phyloP scores from a whole-genome alignment of 139 green algal species.

The Chlamydomonas eustigma region DNA sequence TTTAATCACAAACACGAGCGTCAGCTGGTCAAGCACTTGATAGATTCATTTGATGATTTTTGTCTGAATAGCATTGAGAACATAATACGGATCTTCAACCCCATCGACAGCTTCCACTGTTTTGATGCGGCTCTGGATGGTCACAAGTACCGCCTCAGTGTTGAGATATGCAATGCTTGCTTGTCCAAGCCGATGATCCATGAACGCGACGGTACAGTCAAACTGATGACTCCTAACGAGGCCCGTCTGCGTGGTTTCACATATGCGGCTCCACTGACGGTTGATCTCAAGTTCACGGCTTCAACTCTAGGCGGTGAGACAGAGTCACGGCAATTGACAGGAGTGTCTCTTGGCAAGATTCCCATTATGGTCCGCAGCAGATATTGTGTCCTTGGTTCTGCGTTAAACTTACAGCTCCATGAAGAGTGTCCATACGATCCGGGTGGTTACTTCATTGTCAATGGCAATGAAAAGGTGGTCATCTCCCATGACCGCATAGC shows the following conservation, averaged over 20 bases:
- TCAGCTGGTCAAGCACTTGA: constrained; percentile 77
- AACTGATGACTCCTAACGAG: constrained; percentile 77
- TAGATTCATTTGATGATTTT: constrained; percentile 92
- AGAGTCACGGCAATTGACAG: constrained; percentile 13
- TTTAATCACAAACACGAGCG: background rate
- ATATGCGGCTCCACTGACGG: constrained; percentile 76
- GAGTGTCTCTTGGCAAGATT: constrained; percentile 35
- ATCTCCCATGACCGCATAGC: constrained; percentile 90
- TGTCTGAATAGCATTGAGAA: constrained; percentile 68
- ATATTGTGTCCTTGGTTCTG: constrained; percentile 48
- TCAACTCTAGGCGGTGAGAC: constrained; percentile 21
- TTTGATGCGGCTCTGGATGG: background rate
- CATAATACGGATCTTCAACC: constrained; percentile 22
- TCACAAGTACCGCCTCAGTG: background rate
- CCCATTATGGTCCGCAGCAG: constrained; percentile 83
- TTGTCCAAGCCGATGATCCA: constrained; percentile 74
- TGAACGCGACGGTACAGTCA: constrained; percentile 76
- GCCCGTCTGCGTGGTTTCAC: constrained; percentile 84
- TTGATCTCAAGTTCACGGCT: constrained; percentile 59
- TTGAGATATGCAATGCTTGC: background rate
- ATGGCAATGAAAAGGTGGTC: constrained; percentile 86
- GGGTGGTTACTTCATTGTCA: constrained; percentile 90
- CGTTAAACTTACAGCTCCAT: constrained; percentile 6
- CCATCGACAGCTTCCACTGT: constrained; percentile 7
- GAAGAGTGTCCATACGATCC: constrained; percentile 84